Conservation (phyloP, 371 early-diverging fungal genomes). For the Mucor mucedo region DNA sequence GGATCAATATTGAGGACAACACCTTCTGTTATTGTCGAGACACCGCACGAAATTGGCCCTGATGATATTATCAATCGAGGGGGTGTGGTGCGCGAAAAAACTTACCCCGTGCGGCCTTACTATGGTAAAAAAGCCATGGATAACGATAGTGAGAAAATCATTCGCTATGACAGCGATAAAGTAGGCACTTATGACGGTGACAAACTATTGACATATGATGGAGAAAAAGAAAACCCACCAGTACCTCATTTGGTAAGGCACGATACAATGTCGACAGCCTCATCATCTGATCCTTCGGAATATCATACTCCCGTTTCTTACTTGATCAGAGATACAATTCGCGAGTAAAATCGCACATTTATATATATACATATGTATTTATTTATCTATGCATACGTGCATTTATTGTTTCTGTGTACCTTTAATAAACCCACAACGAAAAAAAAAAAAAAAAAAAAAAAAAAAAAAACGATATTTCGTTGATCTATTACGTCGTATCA, state of each 20-base stretch:
- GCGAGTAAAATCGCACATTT: too few species aligned
- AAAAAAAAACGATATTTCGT: too few species aligned
- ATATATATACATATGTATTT: too few species aligned
- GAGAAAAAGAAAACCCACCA: background rate
- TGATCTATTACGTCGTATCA: too few species aligned
- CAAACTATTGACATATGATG: too few species aligned
- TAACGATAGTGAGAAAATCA: too few species aligned
- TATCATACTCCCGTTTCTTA: background rate
- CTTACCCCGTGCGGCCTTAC: background rate
- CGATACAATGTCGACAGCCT: conserved; percentile 15
- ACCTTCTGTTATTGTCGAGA: background rate
- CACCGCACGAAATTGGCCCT: conserved; percentile 28
- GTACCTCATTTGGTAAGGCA: conserved; percentile 4
- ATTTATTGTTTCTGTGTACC: too few species aligned
- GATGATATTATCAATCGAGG: conserved; percentile 17
- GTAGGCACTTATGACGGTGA: background rate
- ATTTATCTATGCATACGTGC: too few species aligned
- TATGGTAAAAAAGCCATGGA: too few species aligned
- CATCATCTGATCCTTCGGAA: conserved; percentile 1
- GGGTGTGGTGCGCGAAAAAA: background rate
- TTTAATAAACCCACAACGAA: too few species aligned
- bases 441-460: too few species aligned
- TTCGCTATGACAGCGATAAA: background rate
- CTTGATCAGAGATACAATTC: too few species aligned
- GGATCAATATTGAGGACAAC: background rate